Conservation (phyloP, 1,139 yeast species). For the Saccharomycopsis crataegensis region DNA sequence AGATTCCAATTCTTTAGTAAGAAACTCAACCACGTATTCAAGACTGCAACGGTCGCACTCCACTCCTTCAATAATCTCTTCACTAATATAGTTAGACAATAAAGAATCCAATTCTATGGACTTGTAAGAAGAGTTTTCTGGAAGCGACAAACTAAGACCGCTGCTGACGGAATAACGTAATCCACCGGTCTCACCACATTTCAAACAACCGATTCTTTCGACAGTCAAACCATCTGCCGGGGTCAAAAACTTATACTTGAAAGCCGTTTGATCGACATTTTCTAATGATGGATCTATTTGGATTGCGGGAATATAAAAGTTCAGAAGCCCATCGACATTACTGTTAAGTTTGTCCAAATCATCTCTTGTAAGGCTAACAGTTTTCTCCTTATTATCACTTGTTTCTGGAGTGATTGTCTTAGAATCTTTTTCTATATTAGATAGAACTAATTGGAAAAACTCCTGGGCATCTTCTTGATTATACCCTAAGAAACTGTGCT, state of each 20-base stretch:
- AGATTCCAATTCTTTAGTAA: constrained; percentile 1
- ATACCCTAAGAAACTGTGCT: constrained; percentile 69
- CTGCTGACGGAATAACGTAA: constrained; percentile 75
- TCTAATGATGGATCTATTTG: constrained; percentile 64
- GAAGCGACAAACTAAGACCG: constrained; percentile 71
- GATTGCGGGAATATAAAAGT: constrained; percentile 60
- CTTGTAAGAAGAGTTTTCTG: constrained; percentile 33
- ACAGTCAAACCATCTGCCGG: constrained; percentile 88
- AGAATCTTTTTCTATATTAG: constrained; percentile 62
- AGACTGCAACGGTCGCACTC: constrained; percentile 90
- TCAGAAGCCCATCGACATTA: constrained; percentile 48
- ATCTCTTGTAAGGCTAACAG: constrained; percentile 7
- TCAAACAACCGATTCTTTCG: constrained; percentile 80
- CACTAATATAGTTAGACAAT: constrained; percentile 63
- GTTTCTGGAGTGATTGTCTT: background rate
- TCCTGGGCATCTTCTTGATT: constrained; percentile 96
- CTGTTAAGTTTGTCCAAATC: constrained; percentile 21
- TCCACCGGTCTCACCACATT: constrained; percentile 92
- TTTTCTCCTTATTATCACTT: constrained; percentile 7
- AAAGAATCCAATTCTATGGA: constrained; percentile 44
- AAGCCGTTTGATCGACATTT: constrained; percentile 34
- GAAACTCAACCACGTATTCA: constrained; percentile 30
- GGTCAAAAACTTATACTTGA: constrained; percentile 56
- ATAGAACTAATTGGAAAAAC: constrained; percentile 74
- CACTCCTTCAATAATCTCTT: constrained; percentile 85